Evolutionary conservation across 352 stramenopile genomes (phyloP), one percentile per base, ranked within the genome.

Genomic region (Pythium folliculosum): DNA sequence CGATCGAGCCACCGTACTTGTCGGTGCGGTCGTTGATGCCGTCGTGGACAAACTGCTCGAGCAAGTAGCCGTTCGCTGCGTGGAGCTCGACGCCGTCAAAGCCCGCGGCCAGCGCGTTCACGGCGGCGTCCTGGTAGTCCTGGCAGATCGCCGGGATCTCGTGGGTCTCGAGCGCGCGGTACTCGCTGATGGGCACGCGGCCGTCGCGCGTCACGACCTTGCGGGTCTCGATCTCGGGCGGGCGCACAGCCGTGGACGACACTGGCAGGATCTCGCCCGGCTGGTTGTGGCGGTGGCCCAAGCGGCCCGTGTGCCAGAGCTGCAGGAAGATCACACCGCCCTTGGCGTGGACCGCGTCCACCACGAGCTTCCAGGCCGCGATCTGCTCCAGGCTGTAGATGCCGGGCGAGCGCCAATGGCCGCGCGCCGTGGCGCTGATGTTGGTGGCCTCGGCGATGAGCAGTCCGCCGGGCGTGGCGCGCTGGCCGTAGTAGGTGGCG

Each of bases 31-130:
- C 70, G 73, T 97, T 97, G 30, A 62, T 65, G 21, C 25, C 71
- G 27, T 67, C 66, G 56, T 90, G 76, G 6, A 97, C 68, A 68
- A 96, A 95, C 64, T 94, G 76, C 60, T 97, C 88, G 43, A 98
- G 65, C 38, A 62, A n/a, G 9, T 97, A 98, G 17, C 89, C 92
- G 65, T 98, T 94, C 3, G 87, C 91, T 10, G 21, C 67, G 72
- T 97, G 91, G 43, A 97, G 57, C 57, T 97, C 88, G 30, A 66
- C 64, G 22, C 57, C 64, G 23, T 71, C 64, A 35, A 71, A 71
- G 43, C 64, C 64, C 19, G 64, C 86, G 22, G 78, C 60, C 38
- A 81, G 77, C 4, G 81, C 75, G 12, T 75, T 68, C n/a, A 66
- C 59, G 0, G 89, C 86, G 2, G 68, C 77, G 43, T 80, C 51